Evolutionary conservation across 306 rosid genomes (phyloP), one percentile per base, ranked within the genome.

Genomic region (Ormosia emarginata): DNA sequence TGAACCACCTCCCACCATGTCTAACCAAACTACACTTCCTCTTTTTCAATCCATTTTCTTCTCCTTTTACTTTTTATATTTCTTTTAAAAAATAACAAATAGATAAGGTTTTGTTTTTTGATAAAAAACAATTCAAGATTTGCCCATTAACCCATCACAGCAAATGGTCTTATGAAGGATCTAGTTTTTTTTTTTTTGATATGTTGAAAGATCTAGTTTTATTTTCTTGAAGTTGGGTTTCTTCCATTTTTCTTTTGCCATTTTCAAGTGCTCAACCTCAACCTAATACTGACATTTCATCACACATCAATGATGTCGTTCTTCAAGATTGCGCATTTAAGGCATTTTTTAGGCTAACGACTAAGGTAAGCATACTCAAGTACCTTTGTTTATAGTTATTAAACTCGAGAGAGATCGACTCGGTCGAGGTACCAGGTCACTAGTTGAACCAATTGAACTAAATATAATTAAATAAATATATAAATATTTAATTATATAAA

Each of bases 281-380:
- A 39, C 66, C 56, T 2, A 12, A 55, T 24, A 32, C 53, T 10
- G 72, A 29, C 13, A 29, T 85, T 0, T 86, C 87, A 14, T 65
- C 89, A 8, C 84, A 86, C 29, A 74, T 86, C 12, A 39, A 82
- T 11, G 86, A 86, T 41, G 82, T 82, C 40, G 43, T 86, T 29
- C 86, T 86, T 66, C 87, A 83, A 64, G 66, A 68, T 10, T 74
- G 53, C 67, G 89, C 87, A 10, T 86, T 86, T 79, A 74, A 63
- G 72, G 79, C 86, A 37, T 34, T 86, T 86, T 43, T 8, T 7
- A 57, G 50, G 49, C 84, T 82, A 11, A 73, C 8, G 53, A 86
- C 89, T 47, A 85, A 87, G n/a, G 15, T 74, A 46, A 67, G 79
- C 30, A 50, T 53, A 79, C 82, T 30, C 15, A 6, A 4, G 40